Evolutionary conservation across 2,329 filamentous ascomycete species (phyloP).

Genomic region (Exophiala aquamarina): DNA sequence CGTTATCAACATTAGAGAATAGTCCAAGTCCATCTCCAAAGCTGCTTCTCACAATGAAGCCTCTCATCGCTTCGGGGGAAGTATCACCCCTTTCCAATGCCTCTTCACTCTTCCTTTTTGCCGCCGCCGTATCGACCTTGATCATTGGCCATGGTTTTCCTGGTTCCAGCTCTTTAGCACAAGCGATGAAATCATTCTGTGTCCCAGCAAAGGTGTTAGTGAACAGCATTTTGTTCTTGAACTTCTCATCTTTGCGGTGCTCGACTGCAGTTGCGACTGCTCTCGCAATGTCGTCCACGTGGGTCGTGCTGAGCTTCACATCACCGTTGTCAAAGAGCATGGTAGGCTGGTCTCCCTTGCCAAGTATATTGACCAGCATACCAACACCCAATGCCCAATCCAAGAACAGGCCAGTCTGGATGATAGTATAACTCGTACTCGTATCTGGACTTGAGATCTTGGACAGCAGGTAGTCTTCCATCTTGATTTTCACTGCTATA

Average conservation of each 20-base stretch:
- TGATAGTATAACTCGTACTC: conserved; percentile 30
- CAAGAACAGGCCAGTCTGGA: conserved; percentile 33
- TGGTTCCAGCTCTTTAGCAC: conserved; percentile 1
- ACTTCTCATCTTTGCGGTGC: conserved; percentile 33
- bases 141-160: conserved; percentile 5
- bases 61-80: neutral
- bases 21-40: conserved; percentile 3
- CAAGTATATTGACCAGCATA: conserved; percentile 33
- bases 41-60: conserved; percentile 1
- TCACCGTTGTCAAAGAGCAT: conserved; percentile 34
- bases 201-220: conserved; percentile 38
- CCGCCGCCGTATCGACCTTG: conserved; percentile 4
- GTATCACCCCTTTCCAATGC: neutral
- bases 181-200: conserved; percentile 36
- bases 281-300: conserved; percentile 35
- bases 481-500: conserved; percentile 14
- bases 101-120: conserved; percentile 2
- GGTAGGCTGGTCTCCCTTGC: conserved; percentile 27
- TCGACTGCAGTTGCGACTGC: conserved; percentile 37
- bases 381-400: conserved; percentile 30
- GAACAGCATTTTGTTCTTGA: conserved; percentile 36
- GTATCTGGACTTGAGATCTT: conserved; percentile 18
- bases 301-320: conserved; percentile 32
- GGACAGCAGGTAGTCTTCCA: conserved; percentile 11
- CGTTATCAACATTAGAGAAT: conserved; percentile 5